Evolutionary conservation across 1,284 basidiomycete species (phyloP), one percentile per base, ranked within the genome.

Genomic region (Sporisorium sorghi): DNA sequence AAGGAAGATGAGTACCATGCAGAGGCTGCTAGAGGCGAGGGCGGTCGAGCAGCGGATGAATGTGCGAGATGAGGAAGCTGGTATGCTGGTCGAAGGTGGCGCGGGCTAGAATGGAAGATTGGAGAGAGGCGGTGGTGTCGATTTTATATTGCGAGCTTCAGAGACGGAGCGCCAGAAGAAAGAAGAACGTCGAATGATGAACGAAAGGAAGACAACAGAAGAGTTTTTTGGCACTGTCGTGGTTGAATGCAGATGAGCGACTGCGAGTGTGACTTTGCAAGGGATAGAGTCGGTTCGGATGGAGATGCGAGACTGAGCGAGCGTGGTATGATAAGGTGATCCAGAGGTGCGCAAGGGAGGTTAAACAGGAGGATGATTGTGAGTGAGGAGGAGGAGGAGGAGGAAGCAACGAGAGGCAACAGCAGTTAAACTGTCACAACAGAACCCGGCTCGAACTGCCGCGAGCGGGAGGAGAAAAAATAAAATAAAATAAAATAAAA

Each of bases 1-100:
- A 30, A 39, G 10, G 19, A 48, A 12, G 30, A 5, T 39, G 35
- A n/a, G 32, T 30, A 50, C 26, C 65, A 61, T 68, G 55, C 65
- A 53, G 32, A 49, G 19, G 44, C 58, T 52, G 53, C 48, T 35
- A 24, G 4, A 15, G 21, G 21, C 40, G n/a, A 12, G 39, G 39
- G 4, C 17, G 46, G 28, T 46, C 44, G 26, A 30, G 44, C 24
- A 30, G 24, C 44, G n/a, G n/a, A 26, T 30, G 46, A 14, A 23
- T 9, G 17, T 46, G n/a, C 17, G n/a, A 30, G 26, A n/a, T n/a
- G 26, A 28, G 19, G 17, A 28, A 28, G 24, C 8, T 24, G 17
- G 33, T 5, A 30, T 30, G 28, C 28, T 30, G 21, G 40, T 43
- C 40, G 40, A 43, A 21, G n/a, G n/a, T n/a, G n/a, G n/a, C n/a